These are phyloP conservation scores for Fragilariopsis cylindrus DNA, from an alignment of 108 stramenopile genomes.

Conservation along the genomic window DNA sequence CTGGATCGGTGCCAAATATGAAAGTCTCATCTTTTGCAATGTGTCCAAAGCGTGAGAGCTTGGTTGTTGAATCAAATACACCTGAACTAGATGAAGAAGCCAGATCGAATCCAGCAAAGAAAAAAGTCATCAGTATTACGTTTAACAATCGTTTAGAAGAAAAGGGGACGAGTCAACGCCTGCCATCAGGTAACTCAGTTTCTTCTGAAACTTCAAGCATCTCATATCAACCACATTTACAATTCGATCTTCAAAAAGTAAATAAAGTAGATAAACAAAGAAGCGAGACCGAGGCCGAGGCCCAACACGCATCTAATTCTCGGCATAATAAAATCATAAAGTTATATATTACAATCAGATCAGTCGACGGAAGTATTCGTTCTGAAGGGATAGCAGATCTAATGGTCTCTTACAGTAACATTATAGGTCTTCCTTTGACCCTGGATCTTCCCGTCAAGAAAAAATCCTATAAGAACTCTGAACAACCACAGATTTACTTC, in stretches of 20 bases:
- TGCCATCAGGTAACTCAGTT: neutral
- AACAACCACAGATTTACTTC: constrained; percentile 8
- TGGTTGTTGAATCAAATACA: constrained; percentile 34
- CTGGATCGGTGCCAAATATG: constrained; percentile 40
- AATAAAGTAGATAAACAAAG: neutral
- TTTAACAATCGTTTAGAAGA: constrained; percentile 21
- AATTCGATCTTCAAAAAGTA: constrained; percentile 12
- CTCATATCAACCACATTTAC: constrained; percentile 25
- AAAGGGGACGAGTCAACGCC: neutral
- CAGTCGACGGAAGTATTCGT: constrained; percentile 15
- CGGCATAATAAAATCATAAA: constrained; percentile 15
- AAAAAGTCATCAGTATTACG: constrained; percentile 10
- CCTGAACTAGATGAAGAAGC: constrained; percentile 16
- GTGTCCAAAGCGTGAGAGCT: constrained; percentile 33
- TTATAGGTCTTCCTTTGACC: constrained; percentile 19
- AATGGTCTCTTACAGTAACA: constrained; percentile 17
- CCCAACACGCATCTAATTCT: neutral
- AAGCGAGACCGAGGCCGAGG: constrained; percentile 16
- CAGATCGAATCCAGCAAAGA: neutral
- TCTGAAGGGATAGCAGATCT: constrained; percentile 37
- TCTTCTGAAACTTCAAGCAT: constrained; percentile 5
- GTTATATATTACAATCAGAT: constrained; percentile 23
- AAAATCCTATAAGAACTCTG: neutral
- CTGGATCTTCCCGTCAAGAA: constrained; percentile 43
- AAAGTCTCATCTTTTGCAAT: constrained; percentile 44